Evolutionary conservation across 805 yeast species (phyloP).

Genomic region (Lipomyces lipofer): DNA sequence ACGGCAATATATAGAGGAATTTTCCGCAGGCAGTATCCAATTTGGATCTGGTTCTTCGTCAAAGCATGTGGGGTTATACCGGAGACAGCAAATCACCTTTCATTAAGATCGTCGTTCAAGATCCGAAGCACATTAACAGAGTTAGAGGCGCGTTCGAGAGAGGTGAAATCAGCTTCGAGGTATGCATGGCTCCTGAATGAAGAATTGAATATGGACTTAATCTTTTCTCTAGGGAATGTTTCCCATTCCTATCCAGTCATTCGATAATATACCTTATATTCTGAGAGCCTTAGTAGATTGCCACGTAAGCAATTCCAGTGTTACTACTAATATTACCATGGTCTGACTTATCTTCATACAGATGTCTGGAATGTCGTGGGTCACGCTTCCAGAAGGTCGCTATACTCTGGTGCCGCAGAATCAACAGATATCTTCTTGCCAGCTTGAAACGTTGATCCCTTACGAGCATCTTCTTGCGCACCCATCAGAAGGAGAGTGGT

Average conservation of each 20-base stretch:
- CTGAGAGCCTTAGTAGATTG: constrained; percentile 90
- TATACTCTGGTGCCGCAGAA: constrained; percentile 51
- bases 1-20: neutral
- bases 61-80: constrained; percentile 91
- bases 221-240: constrained; percentile 3
- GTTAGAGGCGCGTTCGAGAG: constrained; percentile 80
- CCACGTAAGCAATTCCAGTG: constrained; percentile 55
- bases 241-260: constrained; percentile 46
- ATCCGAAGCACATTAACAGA: constrained; percentile 65
- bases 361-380: constrained; percentile 83
- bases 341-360: constrained; percentile 37
- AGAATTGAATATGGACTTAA: neutral
- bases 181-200: too few relatives aligned
- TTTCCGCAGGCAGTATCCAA: constrained; percentile 58
- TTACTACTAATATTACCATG: neutral
- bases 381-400: constrained; percentile 76
- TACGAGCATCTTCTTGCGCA: constrained; percentile 73
- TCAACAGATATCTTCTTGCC: constrained; percentile 68
- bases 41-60: constrained; percentile 68
- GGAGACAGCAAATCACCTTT: constrained; percentile 79
- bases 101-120: constrained; percentile 66
- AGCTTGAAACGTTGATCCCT: constrained; percentile 73
- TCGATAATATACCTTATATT: constrained; percentile 85
- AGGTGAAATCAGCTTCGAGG: constrained; percentile 69
- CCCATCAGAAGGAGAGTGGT: constrained; percentile 90